These are phyloP conservation scores for Colletotrichum ledebouriae DNA, from an alignment of 2,329 filamentous ascomycete genomes.

Conservation along the genomic window DNA sequence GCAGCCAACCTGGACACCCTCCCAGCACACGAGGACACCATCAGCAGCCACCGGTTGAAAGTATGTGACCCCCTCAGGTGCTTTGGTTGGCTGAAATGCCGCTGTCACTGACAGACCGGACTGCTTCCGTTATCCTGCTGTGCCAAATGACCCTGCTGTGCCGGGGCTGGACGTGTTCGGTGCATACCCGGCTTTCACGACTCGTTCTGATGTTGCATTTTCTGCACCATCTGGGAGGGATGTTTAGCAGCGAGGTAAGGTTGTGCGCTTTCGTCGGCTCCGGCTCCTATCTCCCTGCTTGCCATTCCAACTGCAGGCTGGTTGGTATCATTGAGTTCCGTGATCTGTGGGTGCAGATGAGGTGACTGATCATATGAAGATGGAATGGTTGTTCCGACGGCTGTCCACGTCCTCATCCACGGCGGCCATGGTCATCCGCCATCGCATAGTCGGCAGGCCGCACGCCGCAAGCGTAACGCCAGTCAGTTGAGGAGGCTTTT, in stretches of 20 bases:
- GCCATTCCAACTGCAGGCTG: slow-evolving; percentile 22
- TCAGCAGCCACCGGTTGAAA: slow-evolving; percentile 17
- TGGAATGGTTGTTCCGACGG: slow-evolving; percentile 8
- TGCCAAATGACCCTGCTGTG: slow-evolving; percentile 8
- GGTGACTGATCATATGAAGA: slow-evolving; percentile 13
- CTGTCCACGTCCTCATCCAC: slow-evolving; percentile 6
- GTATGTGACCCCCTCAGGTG: slow-evolving; percentile 14
- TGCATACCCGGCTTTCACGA: slow-evolving; percentile 15
- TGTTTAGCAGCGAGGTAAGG: neutral
- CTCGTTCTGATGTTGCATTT: slow-evolving; percentile 22
- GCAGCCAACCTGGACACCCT: slow-evolving; percentile 16
- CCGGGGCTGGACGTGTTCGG: slow-evolving; percentile 27
- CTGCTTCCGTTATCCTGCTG: slow-evolving; percentile 22
- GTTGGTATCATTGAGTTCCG: neutral
- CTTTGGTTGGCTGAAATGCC: slow-evolving; percentile 37
- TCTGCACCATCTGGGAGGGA: slow-evolving; percentile 14
- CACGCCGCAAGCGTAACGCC: slow-evolving; percentile 34
- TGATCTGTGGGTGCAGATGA: slow-evolving; percentile 19
- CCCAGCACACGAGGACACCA: slow-evolving; percentile 35
- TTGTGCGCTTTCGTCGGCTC: slow-evolving; percentile 23
- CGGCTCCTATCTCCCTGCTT: slow-evolving; percentile 23
- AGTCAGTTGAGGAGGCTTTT: slow-evolving; percentile 38
- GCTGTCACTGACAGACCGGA: slow-evolving; percentile 35
- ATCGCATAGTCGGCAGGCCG: slow-evolving; percentile 23
- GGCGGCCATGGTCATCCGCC: slow-evolving; percentile 12